Evolutionary conservation across 2,329 filamentous ascomycete species (phyloP).

Genomic region (Fusarium begoniae): DNA sequence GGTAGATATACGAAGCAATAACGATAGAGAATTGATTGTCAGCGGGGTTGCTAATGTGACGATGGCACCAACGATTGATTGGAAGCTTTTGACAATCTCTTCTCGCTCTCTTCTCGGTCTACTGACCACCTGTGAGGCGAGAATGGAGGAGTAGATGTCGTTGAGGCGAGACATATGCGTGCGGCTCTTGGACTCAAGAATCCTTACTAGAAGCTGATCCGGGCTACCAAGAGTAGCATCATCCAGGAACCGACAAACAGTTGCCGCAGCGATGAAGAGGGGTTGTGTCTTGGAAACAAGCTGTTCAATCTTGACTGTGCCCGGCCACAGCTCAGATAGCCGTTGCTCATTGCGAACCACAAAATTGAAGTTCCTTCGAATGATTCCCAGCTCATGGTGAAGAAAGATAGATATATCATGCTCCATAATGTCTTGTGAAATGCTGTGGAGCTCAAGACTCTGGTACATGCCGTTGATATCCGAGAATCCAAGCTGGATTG

Average conservation of each 20-base stretch:
- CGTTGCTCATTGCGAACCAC: rapidly evolving
- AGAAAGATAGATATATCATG: not conserved
- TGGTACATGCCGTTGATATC: not conserved
- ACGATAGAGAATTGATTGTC: not conserved
- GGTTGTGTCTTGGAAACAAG: not conserved
- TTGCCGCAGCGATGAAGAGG: not conserved
- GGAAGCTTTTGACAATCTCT: not conserved
- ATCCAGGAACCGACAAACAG: not conserved
- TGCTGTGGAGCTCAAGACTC: not conserved
- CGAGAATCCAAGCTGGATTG: not conserved
- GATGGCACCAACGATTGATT: not conserved
- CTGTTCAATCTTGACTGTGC: not conserved
- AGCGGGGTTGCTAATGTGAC: not conserved
- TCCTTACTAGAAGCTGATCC: not conserved
- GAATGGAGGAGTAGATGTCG: not conserved
- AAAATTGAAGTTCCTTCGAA: not conserved
- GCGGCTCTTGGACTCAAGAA: not conserved
- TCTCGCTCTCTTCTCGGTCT: not conserved
- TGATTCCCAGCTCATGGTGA: not conserved
- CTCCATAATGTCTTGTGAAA: not conserved
- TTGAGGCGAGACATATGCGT: not conserved
- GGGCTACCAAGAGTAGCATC: not conserved
- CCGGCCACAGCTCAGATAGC: not conserved
- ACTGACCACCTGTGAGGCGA: not conserved
- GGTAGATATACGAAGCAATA: not conserved